Conservation (phyloP, 345 rosid species). For the Clausena lansium region DNA sequence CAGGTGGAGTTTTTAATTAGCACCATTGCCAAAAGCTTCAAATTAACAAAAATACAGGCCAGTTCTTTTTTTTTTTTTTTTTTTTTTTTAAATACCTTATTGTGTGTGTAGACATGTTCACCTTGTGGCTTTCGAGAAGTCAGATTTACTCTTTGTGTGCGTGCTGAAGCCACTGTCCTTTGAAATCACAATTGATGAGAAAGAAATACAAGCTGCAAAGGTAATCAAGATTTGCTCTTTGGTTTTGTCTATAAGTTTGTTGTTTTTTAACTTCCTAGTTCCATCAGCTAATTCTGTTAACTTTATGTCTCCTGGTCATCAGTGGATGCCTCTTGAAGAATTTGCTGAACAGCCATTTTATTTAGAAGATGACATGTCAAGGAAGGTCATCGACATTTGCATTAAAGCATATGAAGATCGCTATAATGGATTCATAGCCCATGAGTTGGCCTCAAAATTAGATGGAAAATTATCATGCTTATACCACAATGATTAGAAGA, state of each 20-base stretch:
- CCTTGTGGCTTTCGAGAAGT: conserved; percentile 44
- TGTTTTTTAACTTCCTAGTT: background rate
- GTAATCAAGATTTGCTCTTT: conserved; percentile 11
- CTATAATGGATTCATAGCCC: conserved; percentile 40
- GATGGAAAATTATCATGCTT: conserved; percentile 43
- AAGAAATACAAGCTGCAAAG: conserved; percentile 46
- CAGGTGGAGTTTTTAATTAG: conserved; percentile 24
- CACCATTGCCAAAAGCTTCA: background rate
- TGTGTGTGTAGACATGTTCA: conserved; percentile 40
- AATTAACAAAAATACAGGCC: background rate
- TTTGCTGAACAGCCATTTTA: conserved; percentile 38
- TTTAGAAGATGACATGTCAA: conserved; percentile 42
- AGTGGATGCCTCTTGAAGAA: conserved; percentile 55
- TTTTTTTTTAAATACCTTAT: background rate
- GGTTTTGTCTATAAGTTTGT: too few relatives aligned
- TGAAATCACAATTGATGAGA: conserved; percentile 37
- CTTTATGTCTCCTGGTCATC: background rate
- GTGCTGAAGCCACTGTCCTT: conserved; percentile 43
- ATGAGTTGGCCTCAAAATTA: conserved; percentile 43
- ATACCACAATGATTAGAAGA: conserved; percentile 20
- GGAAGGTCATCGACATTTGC: conserved; percentile 35
- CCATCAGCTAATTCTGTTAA: background rate
- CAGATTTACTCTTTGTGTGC: conserved; percentile 50
- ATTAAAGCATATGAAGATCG: conserved; percentile 30
- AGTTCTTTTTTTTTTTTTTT: background rate